These are phyloP conservation scores for Rhynchospora pubera DNA, from an alignment of 176 grass and related monocot species.

Conservation along the genomic window DNA sequence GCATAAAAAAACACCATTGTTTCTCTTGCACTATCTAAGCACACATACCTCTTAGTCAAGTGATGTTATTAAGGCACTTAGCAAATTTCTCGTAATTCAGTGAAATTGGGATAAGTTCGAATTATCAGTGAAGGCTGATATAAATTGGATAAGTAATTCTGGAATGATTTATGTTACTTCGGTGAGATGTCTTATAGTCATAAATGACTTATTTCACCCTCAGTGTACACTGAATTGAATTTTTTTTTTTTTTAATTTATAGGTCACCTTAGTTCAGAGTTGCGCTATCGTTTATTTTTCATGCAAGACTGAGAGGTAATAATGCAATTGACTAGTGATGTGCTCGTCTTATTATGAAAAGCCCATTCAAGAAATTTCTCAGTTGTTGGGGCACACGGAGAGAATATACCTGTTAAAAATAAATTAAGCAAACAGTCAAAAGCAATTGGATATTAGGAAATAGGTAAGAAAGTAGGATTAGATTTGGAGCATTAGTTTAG, in stretches of 20 bases:
- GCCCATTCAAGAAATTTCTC: neutral
- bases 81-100: neutral
- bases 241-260: neutral
- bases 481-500: slow-evolving; percentile 27
- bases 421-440: slow-evolving; percentile 4
- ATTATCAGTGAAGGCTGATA: neutral
- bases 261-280: too few relatives aligned
- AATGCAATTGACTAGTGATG: neutral
- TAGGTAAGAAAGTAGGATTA: slow-evolving; percentile 25
- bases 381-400: neutral
- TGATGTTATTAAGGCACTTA: neutral
- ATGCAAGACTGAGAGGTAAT: neutral
- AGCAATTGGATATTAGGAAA: slow-evolving; percentile 15
- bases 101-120: neutral
- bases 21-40: neutral
- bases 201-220: neutral
- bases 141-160: neutral
- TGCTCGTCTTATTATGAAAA: neutral
- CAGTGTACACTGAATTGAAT: neutral
- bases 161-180: neutral
- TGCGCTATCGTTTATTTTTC: too few relatives aligned
- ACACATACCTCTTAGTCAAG: neutral
- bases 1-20: neutral
- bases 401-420: slow-evolving; percentile 20
- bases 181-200: neutral